Evolutionary conservation across 257 asterid species (phyloP).

Genomic region (Nicotiana tabacum): DNA sequence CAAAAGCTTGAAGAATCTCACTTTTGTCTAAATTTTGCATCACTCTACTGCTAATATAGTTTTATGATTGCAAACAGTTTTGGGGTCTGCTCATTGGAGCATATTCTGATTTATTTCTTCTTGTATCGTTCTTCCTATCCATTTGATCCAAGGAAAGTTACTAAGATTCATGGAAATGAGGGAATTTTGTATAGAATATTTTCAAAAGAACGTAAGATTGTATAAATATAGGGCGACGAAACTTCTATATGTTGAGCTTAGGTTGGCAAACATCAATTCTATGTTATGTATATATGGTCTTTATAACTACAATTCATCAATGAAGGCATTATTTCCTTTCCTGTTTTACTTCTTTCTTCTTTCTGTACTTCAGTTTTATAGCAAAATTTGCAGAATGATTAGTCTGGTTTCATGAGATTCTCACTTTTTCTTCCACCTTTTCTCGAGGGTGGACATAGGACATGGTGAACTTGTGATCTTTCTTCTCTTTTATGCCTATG

Average conservation of each 20-base stretch:
- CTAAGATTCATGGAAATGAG: not conserved
- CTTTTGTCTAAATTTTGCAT: not conserved
- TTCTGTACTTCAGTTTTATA: not conserved
- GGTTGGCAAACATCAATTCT: not conserved
- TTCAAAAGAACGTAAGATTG: not conserved
- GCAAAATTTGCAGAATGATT: not conserved
- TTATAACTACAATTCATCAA: not conserved
- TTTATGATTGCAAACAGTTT: not conserved
- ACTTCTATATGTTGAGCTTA: not conserved
- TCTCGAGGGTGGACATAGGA: not conserved
- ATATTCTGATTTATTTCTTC: not conserved
- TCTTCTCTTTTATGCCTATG: not conserved
- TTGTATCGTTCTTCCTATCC: not conserved
- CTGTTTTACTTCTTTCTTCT: not conserved
- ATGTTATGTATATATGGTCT: conserved; percentile 1
- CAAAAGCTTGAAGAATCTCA: conserved; percentile 6
- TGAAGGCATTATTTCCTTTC: not conserved
- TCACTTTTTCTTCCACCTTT: not conserved
- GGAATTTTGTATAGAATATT: conserved; percentile 1
- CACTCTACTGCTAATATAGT: not conserved
- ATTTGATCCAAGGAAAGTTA: not conserved
- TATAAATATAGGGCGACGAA: not conserved
- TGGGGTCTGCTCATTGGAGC: not conserved
- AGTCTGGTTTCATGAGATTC: not conserved
- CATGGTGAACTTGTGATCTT: not conserved